Base-by-base conservation (phyloP, 805 yeast species). In the Saccharomycopsis sp. region DNA sequence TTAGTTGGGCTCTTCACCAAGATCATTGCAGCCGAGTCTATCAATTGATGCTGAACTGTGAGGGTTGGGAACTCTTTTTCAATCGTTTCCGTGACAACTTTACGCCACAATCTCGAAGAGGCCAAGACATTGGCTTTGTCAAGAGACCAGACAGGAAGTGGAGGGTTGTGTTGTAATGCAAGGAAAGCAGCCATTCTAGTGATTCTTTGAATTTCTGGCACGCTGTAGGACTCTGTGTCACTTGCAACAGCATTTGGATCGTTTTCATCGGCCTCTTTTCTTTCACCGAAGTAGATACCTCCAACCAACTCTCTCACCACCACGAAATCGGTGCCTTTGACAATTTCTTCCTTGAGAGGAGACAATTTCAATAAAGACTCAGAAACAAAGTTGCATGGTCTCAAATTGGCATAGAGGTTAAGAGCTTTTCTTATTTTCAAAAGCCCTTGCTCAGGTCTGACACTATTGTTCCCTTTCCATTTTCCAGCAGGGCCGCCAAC, bases 21-120 rank as follows among this genome's bases (percentile, higher is more conserved):
- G 69, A 92, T 92, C 99, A 94, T 94, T 54, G 99, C 98, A 55
- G 99, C 99, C 14, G 98, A 91, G 74, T 94, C 99, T 67, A 94
- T 92, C 72, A 94, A 81, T 78, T 94, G 99, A 75, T 94, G 97
- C 71, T 92, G 89, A 51, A 91, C 79, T 24, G 79, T 80, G 67
- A 94, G 77, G 66, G 85, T 87, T 56, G 99, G 99, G 79, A 94
- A 94, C 74, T 94, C 99, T 61, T 84, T 82, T 61, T 79, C 75
- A 64, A 94, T 87, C 51, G 91, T 88, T 68, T 85, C 83, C 64
- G 89, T 89, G 51, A 92, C 97, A 18, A 96, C 89, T 72, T 83
- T 86, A 75, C 99, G 84, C 99, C 99, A 94, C 67, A 94, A 78
- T 73, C 99, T 84, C 50, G 97, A 89, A 24, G 97, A 86, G 1